A percentile compares a stretch with the other conserved stretches of the same genome.
Evolutionary conservation across 2,329 filamentous ascomycete genomes (phyloP).

Genomic region (Colletotrichum gloeosporioides): DNA sequence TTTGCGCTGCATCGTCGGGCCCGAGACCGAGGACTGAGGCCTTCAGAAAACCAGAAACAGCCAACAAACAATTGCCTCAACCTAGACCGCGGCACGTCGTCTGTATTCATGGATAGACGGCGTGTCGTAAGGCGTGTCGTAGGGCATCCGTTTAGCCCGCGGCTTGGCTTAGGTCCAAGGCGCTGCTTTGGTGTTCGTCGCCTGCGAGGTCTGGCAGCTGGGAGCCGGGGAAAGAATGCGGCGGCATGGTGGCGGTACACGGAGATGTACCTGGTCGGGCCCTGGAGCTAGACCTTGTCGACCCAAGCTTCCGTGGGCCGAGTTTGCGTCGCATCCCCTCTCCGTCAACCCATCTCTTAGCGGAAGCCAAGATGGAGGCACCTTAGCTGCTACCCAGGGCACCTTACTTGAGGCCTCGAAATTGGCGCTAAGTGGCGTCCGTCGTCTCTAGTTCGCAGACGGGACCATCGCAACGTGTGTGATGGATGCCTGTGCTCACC

Average conservation of each 20-base stretch:
- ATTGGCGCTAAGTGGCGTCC: constrained; percentile 1
- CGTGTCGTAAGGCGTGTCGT: background rate
- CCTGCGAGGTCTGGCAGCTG: background rate
- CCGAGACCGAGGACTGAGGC: background rate
- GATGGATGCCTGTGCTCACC: constrained; percentile 7
- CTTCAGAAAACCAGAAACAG: background rate
- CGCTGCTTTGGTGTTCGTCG: background rate
- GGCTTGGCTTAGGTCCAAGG: background rate
- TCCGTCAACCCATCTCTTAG: constrained; percentile 18
- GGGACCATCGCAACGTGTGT: constrained; percentile 1
- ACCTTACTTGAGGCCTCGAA: constrained; percentile 18
- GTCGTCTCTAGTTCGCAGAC: constrained; percentile 1
- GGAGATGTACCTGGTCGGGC: background rate
- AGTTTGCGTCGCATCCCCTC: constrained; percentile 19
- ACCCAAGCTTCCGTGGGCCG: constrained; percentile 15
- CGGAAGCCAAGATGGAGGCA: constrained; percentile 18
- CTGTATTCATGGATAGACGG: background rate
- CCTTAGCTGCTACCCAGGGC: constrained; percentile 16
- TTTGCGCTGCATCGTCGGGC: background rate
- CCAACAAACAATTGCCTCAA: background rate
- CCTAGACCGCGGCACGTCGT: background rate
- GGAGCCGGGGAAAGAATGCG: background rate
- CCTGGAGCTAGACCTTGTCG: constrained; percentile 16
- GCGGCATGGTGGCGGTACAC: background rate
- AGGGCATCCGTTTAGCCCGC: background rate